A percentile compares a stretch with the other conserved stretches of the same genome.
phyloP scores from a whole-genome alignment of 1,139 yeast genomes.

The Nadsonia commutata region DNA sequence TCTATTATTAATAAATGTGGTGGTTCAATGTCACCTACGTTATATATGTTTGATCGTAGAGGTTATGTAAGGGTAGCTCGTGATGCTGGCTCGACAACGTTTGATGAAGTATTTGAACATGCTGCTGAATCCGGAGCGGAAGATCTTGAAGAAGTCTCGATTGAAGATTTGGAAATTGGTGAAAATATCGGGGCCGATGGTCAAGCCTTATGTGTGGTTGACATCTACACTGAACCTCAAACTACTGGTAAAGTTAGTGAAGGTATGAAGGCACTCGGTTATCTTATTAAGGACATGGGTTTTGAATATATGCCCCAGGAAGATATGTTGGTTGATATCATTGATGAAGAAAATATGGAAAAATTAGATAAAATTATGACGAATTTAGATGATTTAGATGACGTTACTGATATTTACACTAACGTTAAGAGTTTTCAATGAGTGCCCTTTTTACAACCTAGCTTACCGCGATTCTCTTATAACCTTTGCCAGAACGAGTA shows the following conservation, averaged over 20 bases:
- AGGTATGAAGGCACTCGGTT: constrained; percentile 37
- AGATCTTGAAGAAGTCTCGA: constrained; percentile 43
- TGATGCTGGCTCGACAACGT: constrained; percentile 20
- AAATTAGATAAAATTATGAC: constrained; percentile 44
- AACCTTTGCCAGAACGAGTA: too few relatives aligned
- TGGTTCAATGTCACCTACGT: constrained; percentile 52
- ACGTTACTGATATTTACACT: constrained; percentile 62
- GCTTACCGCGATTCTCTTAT: too few relatives aligned
- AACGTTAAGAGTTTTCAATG: constrained; percentile 21
- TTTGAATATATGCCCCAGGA: constrained; percentile 51
- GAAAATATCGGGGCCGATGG: constrained; percentile 10
- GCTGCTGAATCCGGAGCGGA: constrained; percentile 75
- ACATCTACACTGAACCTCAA: constrained; percentile 38
- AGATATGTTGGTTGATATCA: constrained; percentile 38
- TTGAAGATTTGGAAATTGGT: constrained; percentile 28
- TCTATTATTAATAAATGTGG: constrained; percentile 58
- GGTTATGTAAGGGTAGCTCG: constrained; percentile 51
- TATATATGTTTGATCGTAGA: constrained; percentile 58
- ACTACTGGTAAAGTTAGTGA: constrained; percentile 51
- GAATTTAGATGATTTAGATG: constrained; percentile 60
- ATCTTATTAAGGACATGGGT: constrained; percentile 53
- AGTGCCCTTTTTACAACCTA: too few relatives aligned
- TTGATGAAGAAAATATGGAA: constrained; percentile 32
- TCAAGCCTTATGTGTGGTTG: constrained; percentile 6
- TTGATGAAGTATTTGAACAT: constrained; percentile 56